phyloP scores from a whole-genome alignment of 805 yeast genomes.

The Cyberlindnera sargentensis region DNA sequence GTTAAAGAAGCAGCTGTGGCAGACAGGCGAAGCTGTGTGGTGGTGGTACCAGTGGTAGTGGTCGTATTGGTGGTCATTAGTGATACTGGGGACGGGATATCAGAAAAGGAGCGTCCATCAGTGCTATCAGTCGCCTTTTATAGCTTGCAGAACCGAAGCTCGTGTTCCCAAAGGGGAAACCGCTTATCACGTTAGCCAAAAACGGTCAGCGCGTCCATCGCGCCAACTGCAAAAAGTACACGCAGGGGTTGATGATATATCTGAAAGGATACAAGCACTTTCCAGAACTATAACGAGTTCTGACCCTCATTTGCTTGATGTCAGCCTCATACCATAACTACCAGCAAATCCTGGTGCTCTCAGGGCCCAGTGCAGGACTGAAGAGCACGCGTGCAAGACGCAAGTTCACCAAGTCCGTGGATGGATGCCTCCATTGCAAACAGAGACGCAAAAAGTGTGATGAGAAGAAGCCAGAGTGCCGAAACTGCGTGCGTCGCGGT shows the following conservation, averaged over 20 bases:
- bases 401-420: constrained; percentile 14
- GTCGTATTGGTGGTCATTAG: background rate
- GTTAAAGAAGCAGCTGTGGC: constrained; percentile 12
- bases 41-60: constrained; percentile 2
- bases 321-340: constrained; percentile 14
- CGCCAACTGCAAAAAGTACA: too few relatives aligned
- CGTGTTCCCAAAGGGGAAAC: constrained; percentile 7
- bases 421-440: constrained; percentile 21
- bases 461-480: constrained; percentile 19
- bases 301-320: too few relatives aligned
- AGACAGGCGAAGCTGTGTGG: constrained; percentile 6
- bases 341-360: constrained; percentile 18
- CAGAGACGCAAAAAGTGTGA: constrained; percentile 22
- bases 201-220: too few relatives aligned
- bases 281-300: too few relatives aligned
- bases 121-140: background rate
- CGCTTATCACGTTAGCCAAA: background rate
- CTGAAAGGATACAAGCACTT: too few relatives aligned
- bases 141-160: background rate
- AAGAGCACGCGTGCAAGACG: constrained; percentile 8
- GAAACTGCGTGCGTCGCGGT: constrained; percentile 11
- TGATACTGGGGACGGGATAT: background rate
- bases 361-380: constrained; percentile 2
- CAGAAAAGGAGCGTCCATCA: background rate
- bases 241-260: too few relatives aligned